Percentiles rank a stretch among this genome's conserved stretches.
Conservation (phyloP, 352 stramenopile genomes). For the Globisporangium polare region DNA sequence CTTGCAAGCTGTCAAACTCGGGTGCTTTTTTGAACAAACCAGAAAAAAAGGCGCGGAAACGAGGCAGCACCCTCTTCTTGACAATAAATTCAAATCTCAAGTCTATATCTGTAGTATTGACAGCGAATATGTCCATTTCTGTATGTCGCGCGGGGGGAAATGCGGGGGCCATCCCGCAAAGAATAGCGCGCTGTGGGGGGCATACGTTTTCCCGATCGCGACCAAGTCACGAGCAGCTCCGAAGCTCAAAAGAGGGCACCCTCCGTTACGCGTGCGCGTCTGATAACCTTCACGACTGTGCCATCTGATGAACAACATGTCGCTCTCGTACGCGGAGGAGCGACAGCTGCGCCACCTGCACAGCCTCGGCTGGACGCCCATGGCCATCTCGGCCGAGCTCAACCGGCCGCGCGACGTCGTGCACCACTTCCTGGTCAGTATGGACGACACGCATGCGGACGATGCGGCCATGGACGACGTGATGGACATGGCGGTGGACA, state of each 20-base stretch:
- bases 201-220: not conserved
- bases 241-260: slow-evolving; percentile 8
- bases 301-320: not conserved
- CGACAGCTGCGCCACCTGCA: slow-evolving; percentile 5
- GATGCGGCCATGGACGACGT: not conserved
- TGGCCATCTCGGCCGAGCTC: slow-evolving; percentile 5
- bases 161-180: slow-evolving; percentile 2
- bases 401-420: slow-evolving; percentile 1
- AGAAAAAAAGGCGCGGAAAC: not conserved
- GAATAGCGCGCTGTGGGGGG: slow-evolving; percentile 10
- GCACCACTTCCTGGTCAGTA: not conserved
- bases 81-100: not conserved
- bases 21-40: not conserved
- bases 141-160: not conserved
- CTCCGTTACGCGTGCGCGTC: not conserved
- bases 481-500: not conserved
- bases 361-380: slow-evolving; percentile 4
- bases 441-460: not conserved
- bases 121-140: not conserved
- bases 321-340: slow-evolving; percentile 4
- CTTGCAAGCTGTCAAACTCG: not conserved
- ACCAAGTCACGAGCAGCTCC: not conserved
- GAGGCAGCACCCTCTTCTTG: not conserved
- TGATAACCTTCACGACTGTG: not conserved
- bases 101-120: not conserved